A percentile compares a stretch with the other conserved stretches of the same genome.
phyloP scores from a whole-genome alignment of 805 yeast species.

The Helenozyma rhizophorensis region DNA sequence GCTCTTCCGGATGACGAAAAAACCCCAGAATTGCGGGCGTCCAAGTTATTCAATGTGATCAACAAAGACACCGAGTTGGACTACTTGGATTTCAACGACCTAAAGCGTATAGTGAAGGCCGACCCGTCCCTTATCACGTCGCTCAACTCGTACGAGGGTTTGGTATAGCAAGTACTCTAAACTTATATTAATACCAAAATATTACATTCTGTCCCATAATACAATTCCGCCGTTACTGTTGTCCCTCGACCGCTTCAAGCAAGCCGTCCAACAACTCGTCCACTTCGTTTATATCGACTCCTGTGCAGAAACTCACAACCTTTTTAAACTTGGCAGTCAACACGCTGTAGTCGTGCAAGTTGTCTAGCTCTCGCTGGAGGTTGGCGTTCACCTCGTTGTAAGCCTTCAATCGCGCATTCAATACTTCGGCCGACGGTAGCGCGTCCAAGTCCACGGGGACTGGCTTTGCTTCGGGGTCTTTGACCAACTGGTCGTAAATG shows the following conservation, averaged over 20 bases:
- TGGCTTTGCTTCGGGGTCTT: slow-evolving; percentile 22
- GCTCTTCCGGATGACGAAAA: slow-evolving; percentile 81
- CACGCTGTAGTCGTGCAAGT: slow-evolving; percentile 42
- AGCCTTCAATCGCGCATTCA: slow-evolving; percentile 77
- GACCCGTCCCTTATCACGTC: slow-evolving; percentile 78
- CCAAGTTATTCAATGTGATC: slow-evolving; percentile 71
- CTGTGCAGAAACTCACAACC: slow-evolving; percentile 86
- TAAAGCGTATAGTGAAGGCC: slow-evolving; percentile 71
- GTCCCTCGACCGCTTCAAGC: slow-evolving; percentile 84
- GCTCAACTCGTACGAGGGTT: slow-evolving; percentile 72
- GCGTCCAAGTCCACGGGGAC: slow-evolving; percentile 23
- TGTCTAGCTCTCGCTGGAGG: slow-evolving; percentile 48
- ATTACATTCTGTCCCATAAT: too few relatives aligned
- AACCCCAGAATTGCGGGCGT: slow-evolving; percentile 84
- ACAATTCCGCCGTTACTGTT: slow-evolving; percentile 26
- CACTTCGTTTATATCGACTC: slow-evolving; percentile 75
- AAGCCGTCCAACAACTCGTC: slow-evolving; percentile 79
- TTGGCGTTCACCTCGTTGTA: slow-evolving; percentile 65
- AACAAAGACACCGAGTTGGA: slow-evolving; percentile 67
- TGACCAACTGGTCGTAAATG: slow-evolving; percentile 49
- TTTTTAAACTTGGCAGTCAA: slow-evolving; percentile 67
- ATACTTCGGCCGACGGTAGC: slow-evolving; percentile 45
- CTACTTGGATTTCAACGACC: slow-evolving; percentile 72
- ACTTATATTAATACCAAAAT: neutral
- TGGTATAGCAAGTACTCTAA: slow-evolving; percentile 42